Evolutionary conservation across 805 yeast species (phyloP), one percentile per base, ranked within the genome.

Genomic region (Candida multigemmis): DNA sequence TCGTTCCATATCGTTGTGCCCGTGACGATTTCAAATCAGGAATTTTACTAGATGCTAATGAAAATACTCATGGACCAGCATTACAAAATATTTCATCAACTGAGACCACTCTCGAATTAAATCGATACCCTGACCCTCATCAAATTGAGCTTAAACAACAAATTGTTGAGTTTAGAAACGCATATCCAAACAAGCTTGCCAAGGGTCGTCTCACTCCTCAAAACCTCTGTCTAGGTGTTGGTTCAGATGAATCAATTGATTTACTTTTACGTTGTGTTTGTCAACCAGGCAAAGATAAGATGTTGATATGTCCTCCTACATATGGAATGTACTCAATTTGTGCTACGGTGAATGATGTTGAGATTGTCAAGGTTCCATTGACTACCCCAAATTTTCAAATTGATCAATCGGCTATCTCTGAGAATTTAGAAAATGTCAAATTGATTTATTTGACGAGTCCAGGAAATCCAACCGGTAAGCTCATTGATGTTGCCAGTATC

Each of bases 61-160:
- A 91, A 55, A 91, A 91, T 50, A 79, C 97, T 2, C 81, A 78
- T 46, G 98, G 97, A 0, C 89, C 96, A 4, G 74, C 94, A 2
- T 53, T 85, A 10, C 32, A 56, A 2, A 52, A 54, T 5, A 38
- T 74, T 14, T 50, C 65, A 3, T 38, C 40, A 1, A 53, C 52
- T 2, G 89, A 80, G 35, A 32, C 49, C 9, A 31, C 39, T 2
- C 56, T 74, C 37, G 78, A 76, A 25, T 71, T 91, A 41, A 78
- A 91, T 60, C 68, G 98, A 44, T 91, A 91, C 50, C 98, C 98
- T 11, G 98, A 91, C 44, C 98, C 98, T 7, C 96, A 91, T 56
- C 97, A 89, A 46, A 32, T 70, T 5, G 77, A 66, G 18, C 66
- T 91, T 42, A 91, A 91, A 48, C 58, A 69, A 35, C 75, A 75